These are phyloP conservation scores for Inosperma sp. DNA, from an alignment of 768 basidiomycete species.

Conservation along the genomic window DNA sequence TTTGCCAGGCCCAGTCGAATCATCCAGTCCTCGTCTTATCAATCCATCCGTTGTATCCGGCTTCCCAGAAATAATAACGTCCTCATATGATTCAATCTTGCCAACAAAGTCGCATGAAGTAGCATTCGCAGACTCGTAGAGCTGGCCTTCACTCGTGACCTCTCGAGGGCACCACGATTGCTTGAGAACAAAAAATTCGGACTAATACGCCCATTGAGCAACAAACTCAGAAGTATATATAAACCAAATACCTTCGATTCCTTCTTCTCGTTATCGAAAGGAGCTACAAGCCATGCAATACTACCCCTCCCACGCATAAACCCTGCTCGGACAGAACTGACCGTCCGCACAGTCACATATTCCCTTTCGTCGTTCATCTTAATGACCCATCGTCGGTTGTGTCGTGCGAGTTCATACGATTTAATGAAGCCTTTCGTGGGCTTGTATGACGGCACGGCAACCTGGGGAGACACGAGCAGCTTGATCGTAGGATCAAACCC, in stretches of 20 bases:
- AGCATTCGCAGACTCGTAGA: conserved; percentile 1
- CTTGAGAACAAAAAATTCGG: not conserved
- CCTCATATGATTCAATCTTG: not conserved
- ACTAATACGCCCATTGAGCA: not conserved
- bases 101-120: not conserved
- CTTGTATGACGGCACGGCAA: not conserved
- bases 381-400: not conserved
- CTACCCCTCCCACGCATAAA: not conserved
- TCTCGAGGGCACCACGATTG: conserved; percentile 6
- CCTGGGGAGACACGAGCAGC: not conserved
- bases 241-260: not conserved
- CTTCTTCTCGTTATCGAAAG: not conserved
- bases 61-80: not conserved
- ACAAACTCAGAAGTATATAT: not conserved
- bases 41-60: not conserved
- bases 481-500: not conserved
- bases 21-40: not conserved
- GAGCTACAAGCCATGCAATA: too few species aligned
- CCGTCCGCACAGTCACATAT: not conserved
- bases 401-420: not conserved
- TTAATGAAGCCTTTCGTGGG: not conserved
- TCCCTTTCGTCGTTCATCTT: not conserved
- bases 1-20: not conserved
- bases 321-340: not conserved
- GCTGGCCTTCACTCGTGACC: not conserved